Conservation (phyloP, 2,329 filamentous ascomycete genomes). For the Neoscytalidium dimidiatum region DNA sequence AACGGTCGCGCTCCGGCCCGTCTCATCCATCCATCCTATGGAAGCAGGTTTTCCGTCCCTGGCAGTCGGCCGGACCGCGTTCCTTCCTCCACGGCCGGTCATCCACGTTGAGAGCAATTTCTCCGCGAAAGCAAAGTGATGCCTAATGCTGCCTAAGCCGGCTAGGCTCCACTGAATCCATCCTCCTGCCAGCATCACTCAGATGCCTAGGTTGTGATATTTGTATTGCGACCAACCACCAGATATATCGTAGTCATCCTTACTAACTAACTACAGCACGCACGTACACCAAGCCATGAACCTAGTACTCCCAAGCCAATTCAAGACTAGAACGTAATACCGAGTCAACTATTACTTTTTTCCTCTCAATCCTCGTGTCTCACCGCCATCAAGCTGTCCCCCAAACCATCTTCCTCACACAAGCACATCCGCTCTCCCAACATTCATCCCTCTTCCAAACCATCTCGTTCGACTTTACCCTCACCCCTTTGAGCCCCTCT, state of each 20-base stretch:
- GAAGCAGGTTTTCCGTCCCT: not conserved
- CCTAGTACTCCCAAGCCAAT: not conserved
- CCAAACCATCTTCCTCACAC: not conserved
- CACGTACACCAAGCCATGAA: not conserved
- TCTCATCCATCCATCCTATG: not conserved
- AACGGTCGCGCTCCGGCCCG: not conserved
- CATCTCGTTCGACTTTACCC: not conserved
- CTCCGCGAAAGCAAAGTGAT: no score
- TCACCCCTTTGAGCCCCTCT: not conserved
- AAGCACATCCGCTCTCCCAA: not conserved
- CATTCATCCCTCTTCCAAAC: slow-evolving; percentile 2
- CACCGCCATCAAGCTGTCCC: not conserved
- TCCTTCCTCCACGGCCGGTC: no score
- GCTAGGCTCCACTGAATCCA: no score
- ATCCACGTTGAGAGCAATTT: no score
- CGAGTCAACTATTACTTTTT: not conserved
- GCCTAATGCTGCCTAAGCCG: no score
- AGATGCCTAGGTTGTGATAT: not conserved
- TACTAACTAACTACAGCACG: not conserved
- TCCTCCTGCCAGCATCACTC: no score
- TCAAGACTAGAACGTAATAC: not conserved
- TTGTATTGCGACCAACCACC: not conserved
- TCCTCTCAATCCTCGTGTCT: not conserved
- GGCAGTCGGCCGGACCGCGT: no score
- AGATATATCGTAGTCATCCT: not conserved